Base-by-base conservation (phyloP, 2,329 filamentous ascomycete genomes). In the Aspergillus persii region DNA sequence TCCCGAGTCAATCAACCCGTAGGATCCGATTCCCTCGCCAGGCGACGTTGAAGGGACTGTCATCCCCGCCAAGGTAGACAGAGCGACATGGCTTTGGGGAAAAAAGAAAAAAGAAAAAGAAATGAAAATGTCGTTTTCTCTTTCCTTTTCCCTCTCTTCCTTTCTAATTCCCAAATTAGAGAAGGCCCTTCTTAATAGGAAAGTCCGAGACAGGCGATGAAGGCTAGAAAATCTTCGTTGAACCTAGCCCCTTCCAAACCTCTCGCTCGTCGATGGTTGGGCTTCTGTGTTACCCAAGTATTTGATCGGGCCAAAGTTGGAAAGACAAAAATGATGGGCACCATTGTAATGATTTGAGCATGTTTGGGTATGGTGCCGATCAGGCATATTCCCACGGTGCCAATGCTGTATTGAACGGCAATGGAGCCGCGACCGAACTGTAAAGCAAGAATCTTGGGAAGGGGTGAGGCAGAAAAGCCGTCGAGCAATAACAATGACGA, bases 401-500 rank as follows among this genome's bases (percentile, higher is more conserved):
- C 15, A 12, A 15, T 41, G n/a, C 36, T 41, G 12, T n/a, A 41
- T 12, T n/a, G 36, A 60, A 46, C 3, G 41, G 50, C 50, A 57
- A 26, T 30, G 33, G 29, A 54, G 49, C 41, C 49, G 30, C 58
- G 56, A 58, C 61, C 61, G 54, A 51, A 48, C 26, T 59, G 58
- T 63, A 65, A 63, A 60, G 63, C 59, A 54, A 61, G 58, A 62
- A 61, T 46, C 27, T 46, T 41, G 33, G 31, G 49, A 59, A 46
- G 57, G 44, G 36, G 53, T 56, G 63, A 65, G 61, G 63, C 58
- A 65, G 57, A 63, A 54, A 66, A 49, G 53, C 36, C 50, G 62
- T 57, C 56, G 50, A 62, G 57, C 54, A 30, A 59, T 60, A 62
- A 55, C 54, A 30, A 59, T 60, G 62, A 61, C 55, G 57, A 57